Evolutionary conservation across 805 yeast species (phyloP).

Genomic region (Kodamaea jinghongensis): DNA sequence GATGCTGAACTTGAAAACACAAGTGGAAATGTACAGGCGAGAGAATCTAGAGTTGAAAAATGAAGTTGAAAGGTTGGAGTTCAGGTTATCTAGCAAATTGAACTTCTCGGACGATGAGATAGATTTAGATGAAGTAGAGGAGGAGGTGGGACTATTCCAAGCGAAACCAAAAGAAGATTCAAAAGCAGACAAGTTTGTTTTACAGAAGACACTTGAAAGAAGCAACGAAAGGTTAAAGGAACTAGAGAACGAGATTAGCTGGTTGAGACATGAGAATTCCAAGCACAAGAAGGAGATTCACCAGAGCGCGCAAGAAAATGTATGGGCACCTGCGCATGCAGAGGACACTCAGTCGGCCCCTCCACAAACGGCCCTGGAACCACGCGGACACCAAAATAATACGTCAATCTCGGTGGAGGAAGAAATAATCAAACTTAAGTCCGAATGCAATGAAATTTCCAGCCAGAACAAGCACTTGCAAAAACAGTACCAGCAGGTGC

Average conservation of each 20-base stretch:
- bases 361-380: neutral
- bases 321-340: neutral
- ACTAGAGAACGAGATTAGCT: conserved; percentile 2
- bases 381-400: neutral
- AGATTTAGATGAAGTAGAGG: neutral
- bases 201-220: conserved; percentile 2
- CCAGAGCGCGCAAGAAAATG: neutral
- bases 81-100: conserved; percentile 5
- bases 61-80: conserved; percentile 16
- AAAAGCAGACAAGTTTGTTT: neutral
- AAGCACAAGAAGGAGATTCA: conserved; percentile 2
- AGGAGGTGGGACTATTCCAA: neutral
- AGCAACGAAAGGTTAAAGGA: conserved; percentile 9
- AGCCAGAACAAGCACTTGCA: conserved; percentile 5
- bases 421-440: neutral
- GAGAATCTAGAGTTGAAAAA: conserved; percentile 3
- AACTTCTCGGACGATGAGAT: conserved; percentile 2
- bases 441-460: conserved; percentile 1
- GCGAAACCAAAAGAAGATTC: neutral
- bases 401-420: too few relatives aligned
- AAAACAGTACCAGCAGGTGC: conserved; percentile 3
- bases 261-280: conserved; percentile 4
- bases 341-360: neutral
- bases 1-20: neutral
- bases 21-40: conserved; percentile 1